phyloP scores from a whole-genome alignment of 2,329 filamentous ascomycete species.

The Cladosporium sp. region DNA sequence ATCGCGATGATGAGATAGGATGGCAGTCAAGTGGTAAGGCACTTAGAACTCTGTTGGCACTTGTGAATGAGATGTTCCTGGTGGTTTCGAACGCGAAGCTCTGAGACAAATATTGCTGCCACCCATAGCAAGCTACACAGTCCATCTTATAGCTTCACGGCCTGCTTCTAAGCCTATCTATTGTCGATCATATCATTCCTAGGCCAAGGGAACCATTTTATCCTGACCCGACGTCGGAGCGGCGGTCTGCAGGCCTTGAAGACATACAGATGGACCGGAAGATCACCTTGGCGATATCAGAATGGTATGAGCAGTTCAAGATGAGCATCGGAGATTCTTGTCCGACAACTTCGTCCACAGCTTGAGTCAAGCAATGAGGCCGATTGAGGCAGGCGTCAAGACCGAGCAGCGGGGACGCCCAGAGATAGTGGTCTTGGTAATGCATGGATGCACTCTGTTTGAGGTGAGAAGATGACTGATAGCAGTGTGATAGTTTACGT shows the following conservation, averaged over 20 bases:
- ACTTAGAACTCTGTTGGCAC: too few relatives aligned
- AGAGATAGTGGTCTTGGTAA: slow-evolving; percentile 19
- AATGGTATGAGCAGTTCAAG: neutral
- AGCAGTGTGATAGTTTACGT: neutral
- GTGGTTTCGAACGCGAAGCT: neutral
- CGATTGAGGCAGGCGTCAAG: slow-evolving; percentile 17
- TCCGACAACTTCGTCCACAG: neutral
- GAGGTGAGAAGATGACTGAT: neutral
- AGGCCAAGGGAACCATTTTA: neutral
- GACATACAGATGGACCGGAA: neutral
- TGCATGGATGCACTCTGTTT: neutral
- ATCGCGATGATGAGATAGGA: too few relatives aligned
- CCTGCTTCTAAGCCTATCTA: neutral
- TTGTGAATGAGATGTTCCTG: too few relatives aligned
- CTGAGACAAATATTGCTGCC: neutral
- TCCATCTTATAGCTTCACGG: neutral
- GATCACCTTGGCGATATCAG: neutral
- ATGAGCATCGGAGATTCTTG: neutral
- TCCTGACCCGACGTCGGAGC: slow-evolving; percentile 11
- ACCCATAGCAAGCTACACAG: neutral
- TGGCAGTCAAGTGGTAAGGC: too few relatives aligned
- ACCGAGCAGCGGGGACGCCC: slow-evolving; percentile 3
- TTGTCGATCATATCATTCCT: neutral
- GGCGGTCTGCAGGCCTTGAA: neutral
- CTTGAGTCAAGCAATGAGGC: slow-evolving; percentile 5